Percentiles rank a stretch among this genome's conserved stretches.
phyloP scores from a whole-genome alignment of 805 yeast species.

The Ogataea methylovora region DNA sequence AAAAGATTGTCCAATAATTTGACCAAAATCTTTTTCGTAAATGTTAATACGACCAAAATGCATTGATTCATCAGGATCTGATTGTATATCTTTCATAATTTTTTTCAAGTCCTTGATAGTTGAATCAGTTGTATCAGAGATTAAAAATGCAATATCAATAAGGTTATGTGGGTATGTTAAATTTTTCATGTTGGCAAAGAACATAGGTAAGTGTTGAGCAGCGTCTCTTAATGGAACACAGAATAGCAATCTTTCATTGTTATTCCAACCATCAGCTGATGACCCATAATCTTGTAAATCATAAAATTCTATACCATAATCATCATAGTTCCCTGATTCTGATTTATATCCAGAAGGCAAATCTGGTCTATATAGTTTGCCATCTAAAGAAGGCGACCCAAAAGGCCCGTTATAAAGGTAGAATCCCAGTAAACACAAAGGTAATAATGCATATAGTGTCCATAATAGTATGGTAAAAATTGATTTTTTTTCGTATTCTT shows the following conservation, averaged over 20 bases:
- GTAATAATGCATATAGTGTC: conserved; percentile 15
- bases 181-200: conserved; percentile 72
- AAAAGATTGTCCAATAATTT: conserved; percentile 82
- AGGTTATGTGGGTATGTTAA: conserved; percentile 83
- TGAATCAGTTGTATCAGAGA: conserved; percentile 83
- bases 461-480: conserved; percentile 5
- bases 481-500: not conserved
- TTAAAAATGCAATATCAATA: conserved; percentile 77
- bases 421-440: conserved; percentile 8
- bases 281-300: conserved; percentile 66
- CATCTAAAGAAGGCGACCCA: not conserved
- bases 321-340: conserved; percentile 16
- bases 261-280: conserved; percentile 69
- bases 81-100: conserved; percentile 57
- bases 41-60: conserved; percentile 80
- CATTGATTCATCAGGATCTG: conserved; percentile 46
- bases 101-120: conserved; percentile 63
- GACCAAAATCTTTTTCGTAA: conserved; percentile 87
- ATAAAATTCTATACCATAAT: conserved; percentile 51
- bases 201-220: conserved; percentile 81
- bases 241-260: conserved; percentile 69
- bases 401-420: conserved; percentile 6
- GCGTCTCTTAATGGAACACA: conserved; percentile 93
- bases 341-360: conserved; percentile 25
- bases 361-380: conserved; percentile 24